Evolutionary conservation across 306 rosid species (phyloP), one percentile per base, ranked within the genome.

Genomic region (Sindora glabra): DNA sequence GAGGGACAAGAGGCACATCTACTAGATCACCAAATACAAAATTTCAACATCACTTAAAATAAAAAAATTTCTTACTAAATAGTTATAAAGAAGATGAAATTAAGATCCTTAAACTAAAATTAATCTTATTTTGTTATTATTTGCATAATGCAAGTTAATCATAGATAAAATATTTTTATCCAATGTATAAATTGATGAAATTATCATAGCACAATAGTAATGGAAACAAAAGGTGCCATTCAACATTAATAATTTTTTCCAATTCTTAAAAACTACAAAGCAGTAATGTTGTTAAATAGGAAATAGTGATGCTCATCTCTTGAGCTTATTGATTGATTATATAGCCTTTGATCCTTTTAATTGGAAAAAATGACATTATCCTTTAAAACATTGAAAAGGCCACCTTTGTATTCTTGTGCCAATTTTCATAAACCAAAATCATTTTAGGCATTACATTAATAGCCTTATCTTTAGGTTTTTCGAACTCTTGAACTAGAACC

Each of bases 341-440:
- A 86, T 39, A 94, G 79, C 29, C 97, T 81, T 66, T 94, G 99
- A 59, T 94, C 99, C 75, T 82, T 80, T 70, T 89, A 89, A 63
- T 94, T 94, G 3, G 90, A 76, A 67, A 94, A 89, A 64, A 86
- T 56, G 61, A 89, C 65, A 18, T 48, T 46, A 64, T 86, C 86
- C n/a, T 94, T 94, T 1, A 81, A 77, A 55, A 89, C 86, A 5
- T 74, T 66, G 59, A 94, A 94, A n/a, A 84, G 94, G 42, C 95
- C 97, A 42, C 95, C 97, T 27, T 95, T 95, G 63, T 89, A 94
- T 59, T 94, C 99, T 72, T 89, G 99, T 18, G 95, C 88, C 78
- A 82, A n/a, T 16, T 82, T 83, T 68, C 99, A 81, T 55, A 94
- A 97, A 42, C 83, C 86, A 52, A 74, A 89, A 34, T 82, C 95